phyloP scores from a whole-genome alignment of 2,329 filamentous ascomycete genomes.

The Nigrospora oryzae region DNA sequence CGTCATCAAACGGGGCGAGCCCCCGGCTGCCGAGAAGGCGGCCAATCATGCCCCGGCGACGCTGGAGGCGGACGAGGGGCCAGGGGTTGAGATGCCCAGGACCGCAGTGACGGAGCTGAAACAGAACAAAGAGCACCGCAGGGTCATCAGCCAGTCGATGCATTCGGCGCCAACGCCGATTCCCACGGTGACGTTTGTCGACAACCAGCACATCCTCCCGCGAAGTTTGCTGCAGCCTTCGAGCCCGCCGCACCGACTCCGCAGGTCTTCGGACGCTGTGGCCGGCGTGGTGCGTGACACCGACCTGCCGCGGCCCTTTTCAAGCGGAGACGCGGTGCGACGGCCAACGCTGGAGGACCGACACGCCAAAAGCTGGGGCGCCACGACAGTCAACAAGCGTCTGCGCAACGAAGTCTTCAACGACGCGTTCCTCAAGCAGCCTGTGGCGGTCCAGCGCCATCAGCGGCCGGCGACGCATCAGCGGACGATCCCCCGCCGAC shows the following conservation, averaged over 20 bases:
- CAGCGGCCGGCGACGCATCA: slow-evolving; percentile 55
- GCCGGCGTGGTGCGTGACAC: slow-evolving; percentile 6
- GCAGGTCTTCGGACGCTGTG: slow-evolving; percentile 26
- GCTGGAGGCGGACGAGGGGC: slow-evolving; percentile 12
- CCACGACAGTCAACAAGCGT: slow-evolving; percentile 81
- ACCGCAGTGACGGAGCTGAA: slow-evolving; percentile 9
- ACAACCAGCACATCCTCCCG: slow-evolving; percentile 89
- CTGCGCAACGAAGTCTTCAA: slow-evolving; percentile 86
- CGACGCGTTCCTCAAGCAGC: slow-evolving; percentile 80
- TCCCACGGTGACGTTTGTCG: slow-evolving; percentile 86
- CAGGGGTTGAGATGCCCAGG: slow-evolving; percentile 5
- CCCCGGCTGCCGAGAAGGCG: slow-evolving; percentile 12
- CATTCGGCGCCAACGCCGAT: slow-evolving; percentile 56
- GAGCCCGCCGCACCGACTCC: slow-evolving; percentile 21
- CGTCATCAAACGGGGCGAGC: slow-evolving; percentile 41
- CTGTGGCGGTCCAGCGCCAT: slow-evolving; percentile 72
- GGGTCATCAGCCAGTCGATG: slow-evolving; percentile 67
- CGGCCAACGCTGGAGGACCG: slow-evolving; percentile 43
- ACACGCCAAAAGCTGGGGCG: slow-evolving; percentile 70
- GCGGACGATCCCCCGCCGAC: slow-evolving; percentile 51
- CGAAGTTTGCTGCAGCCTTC: slow-evolving; percentile 66
- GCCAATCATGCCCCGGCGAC: slow-evolving; percentile 25
- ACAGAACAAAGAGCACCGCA: slow-evolving; percentile 20
- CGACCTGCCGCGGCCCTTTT: no score
- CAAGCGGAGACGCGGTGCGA: slow-evolving; percentile 1